A percentile compares a stretch with the other conserved stretches of the same genome.
Evolutionary conservation across 2,329 filamentous ascomycete species (phyloP).

Genomic region (Aspergillus sp.): DNA sequence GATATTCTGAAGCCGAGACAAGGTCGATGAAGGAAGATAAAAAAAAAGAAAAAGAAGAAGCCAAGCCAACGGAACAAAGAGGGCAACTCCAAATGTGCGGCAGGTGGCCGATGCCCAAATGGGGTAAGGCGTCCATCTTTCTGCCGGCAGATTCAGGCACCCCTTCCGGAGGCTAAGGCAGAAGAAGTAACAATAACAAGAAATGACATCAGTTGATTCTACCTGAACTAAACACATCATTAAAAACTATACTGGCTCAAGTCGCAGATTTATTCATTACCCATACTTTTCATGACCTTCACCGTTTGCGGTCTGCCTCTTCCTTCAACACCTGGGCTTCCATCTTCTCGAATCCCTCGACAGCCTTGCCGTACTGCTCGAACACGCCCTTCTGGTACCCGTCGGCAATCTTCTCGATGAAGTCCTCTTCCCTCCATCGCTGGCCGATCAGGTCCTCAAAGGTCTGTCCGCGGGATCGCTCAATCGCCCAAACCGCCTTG

Average conservation of each 20-base stretch:
- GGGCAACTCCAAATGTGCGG: not conserved
- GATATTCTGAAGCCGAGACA: not conserved
- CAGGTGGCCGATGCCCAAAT: slow-evolving; percentile 14
- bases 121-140: slow-evolving; percentile 21
- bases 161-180: not conserved
- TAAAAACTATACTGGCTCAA: not conserved
- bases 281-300: not conserved
- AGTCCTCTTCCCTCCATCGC: slow-evolving; percentile 82
- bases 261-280: not conserved
- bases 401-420: slow-evolving; percentile 77
- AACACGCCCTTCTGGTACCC: slow-evolving; percentile 77
- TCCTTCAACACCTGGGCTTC: slow-evolving; percentile 63
- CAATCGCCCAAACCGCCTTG: slow-evolving; percentile 91
- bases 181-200: not conserved
- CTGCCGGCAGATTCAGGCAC: slow-evolving; percentile 14
- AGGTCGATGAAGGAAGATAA: not conserved
- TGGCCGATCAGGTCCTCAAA: slow-evolving; percentile 85
- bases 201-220: not conserved
- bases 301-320: slow-evolving; percentile 13
- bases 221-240: not conserved
- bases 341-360: slow-evolving; percentile 75
- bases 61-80: not conserved
- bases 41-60: not conserved
- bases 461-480: slow-evolving; percentile 65
- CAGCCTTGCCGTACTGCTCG: slow-evolving; percentile 72